Evolutionary conservation across 192 early-diverging fungal genomes (phyloP).

Genomic region (Podochytrium sp.): DNA sequence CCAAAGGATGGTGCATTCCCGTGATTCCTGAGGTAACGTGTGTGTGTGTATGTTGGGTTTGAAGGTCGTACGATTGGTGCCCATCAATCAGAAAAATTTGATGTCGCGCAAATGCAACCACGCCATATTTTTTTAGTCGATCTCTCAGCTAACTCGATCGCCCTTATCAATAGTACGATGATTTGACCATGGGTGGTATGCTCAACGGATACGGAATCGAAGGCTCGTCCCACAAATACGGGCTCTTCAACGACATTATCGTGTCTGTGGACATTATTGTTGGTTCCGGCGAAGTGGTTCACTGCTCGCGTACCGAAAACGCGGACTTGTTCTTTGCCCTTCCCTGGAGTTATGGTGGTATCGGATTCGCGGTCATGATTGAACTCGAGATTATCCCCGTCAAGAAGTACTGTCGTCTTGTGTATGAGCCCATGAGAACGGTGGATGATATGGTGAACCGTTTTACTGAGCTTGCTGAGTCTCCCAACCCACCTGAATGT

Average conservation of each 20-base stretch:
- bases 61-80: too few relatives aligned
- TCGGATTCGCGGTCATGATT: slow-evolving; percentile 44
- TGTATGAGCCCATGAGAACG: slow-evolving; percentile 38
- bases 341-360: slow-evolving; percentile 47
- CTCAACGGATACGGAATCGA: slow-evolving; percentile 48
- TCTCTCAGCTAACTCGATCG: neutral
- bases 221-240: slow-evolving; percentile 48
- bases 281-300: slow-evolving; percentile 40
- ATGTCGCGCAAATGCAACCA: too few relatives aligned
- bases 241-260: slow-evolving; percentile 41
- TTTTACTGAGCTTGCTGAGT: slow-evolving; percentile 36
- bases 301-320: slow-evolving; percentile 40
- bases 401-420: slow-evolving; percentile 43
- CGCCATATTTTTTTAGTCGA: neutral
- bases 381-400: slow-evolving; percentile 46
- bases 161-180: slow-evolving; percentile 31
- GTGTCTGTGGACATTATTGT: slow-evolving; percentile 41
- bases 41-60: too few relatives aligned
- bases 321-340: slow-evolving; percentile 44
- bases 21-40: slow-evolving; percentile 37
- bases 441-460: slow-evolving; percentile 40
- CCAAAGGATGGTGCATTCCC: slow-evolving; percentile 40
- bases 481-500: slow-evolving; percentile 36
- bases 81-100: too few relatives aligned
- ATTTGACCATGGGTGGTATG: slow-evolving; percentile 49